Evolutionary conservation across 129 eudicot genomes (phyloP).

Genomic region (Ambrosia trifida): DNA sequence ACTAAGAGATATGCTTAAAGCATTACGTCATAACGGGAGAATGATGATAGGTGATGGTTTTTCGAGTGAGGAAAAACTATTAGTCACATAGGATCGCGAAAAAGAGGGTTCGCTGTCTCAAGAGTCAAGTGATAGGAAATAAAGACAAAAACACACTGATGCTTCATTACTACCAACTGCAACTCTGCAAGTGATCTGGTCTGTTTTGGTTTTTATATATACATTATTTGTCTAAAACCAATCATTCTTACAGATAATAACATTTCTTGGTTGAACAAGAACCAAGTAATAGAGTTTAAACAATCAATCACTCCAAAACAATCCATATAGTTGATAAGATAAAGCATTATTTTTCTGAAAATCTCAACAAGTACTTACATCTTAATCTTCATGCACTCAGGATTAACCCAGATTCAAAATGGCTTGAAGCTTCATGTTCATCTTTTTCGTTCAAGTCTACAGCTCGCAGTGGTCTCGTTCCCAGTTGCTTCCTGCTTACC

Average conservation of each 20-base stretch:
- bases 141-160: not conserved
- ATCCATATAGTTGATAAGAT: slow-evolving; percentile 16
- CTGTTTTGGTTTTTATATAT: not conserved
- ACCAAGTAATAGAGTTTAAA: not conserved
- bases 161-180: not conserved
- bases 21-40: no score
- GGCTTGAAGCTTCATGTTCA: slow-evolving; percentile 46
- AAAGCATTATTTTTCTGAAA: slow-evolving; percentile 5
- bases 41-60: no score
- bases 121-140: no score
- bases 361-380: slow-evolving; percentile 34
- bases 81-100: no score
- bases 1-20: no score
- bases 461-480: slow-evolving; percentile 39
- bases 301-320: not conserved
- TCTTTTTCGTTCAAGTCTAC: slow-evolving; percentile 46
- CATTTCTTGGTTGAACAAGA: not conserved
- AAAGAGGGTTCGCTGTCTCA: no score
- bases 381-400: slow-evolving; percentile 30
- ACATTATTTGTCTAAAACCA: slow-evolving; percentile 7
- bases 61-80: no score
- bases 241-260: slow-evolving; percentile 1
- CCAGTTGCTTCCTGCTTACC: slow-evolving; percentile 51
- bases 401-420: slow-evolving; percentile 48
- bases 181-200: slow-evolving; percentile 9